Percentiles rank a stretch among this genome's conserved stretches.
phyloP scores from a whole-genome alignment of 345 rosid species.

The Hibiscus syriacus region DNA sequence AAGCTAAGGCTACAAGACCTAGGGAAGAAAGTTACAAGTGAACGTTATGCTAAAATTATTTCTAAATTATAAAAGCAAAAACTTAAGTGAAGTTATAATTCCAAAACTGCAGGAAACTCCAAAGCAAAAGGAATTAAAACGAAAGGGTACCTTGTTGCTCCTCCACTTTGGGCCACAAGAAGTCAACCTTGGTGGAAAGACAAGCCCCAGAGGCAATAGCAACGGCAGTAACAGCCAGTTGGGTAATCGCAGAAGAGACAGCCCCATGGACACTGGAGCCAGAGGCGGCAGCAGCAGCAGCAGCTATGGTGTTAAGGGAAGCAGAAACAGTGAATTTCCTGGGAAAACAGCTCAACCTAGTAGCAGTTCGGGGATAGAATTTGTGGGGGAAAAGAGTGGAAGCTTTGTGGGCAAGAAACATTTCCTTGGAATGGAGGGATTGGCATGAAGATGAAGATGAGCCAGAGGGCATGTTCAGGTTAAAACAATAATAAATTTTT shows the following conservation, averaged over 20 bases:
- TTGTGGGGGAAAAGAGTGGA: slow-evolving; percentile 12
- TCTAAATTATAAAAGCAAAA: background rate
- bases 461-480: background rate
- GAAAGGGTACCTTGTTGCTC: slow-evolving; percentile 44
- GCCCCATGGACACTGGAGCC: slow-evolving; percentile 40
- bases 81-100: background rate
- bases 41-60: background rate
- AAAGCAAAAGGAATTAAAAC: background rate
- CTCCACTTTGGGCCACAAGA: slow-evolving; percentile 60
- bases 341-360: slow-evolving; percentile 23
- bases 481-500: background rate
- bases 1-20: background rate
- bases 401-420: slow-evolving; percentile 8
- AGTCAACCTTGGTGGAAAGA: slow-evolving; percentile 64
- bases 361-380: slow-evolving; percentile 3
- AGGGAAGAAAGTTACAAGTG: background rate
- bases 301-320: slow-evolving; percentile 42
- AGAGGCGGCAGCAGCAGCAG: slow-evolving; percentile 30
- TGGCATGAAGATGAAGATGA: slow-evolving; percentile 3
- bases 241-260: slow-evolving; percentile 59
- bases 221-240: slow-evolving; percentile 56
- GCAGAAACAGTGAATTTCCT: slow-evolving; percentile 27
- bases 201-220: slow-evolving; percentile 83
- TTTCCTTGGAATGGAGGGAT: slow-evolving; percentile 1
- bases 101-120: background rate